phyloP scores from a whole-genome alignment of 176 grass and related monocot species.

The Rhynchospora tenuis region DNA sequence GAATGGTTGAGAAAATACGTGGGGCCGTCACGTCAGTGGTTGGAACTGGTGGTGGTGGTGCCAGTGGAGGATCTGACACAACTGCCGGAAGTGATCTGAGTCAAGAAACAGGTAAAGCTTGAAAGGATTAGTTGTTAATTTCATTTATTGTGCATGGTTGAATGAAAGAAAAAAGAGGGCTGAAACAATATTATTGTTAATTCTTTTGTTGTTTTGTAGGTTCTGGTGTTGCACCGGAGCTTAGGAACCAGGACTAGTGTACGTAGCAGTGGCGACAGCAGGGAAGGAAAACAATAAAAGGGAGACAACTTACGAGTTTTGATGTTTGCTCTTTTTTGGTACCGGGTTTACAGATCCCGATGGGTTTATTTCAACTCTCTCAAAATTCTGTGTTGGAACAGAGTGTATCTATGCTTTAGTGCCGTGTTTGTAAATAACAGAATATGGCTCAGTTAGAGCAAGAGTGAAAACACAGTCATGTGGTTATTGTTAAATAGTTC shows the following conservation, averaged over 20 bases:
- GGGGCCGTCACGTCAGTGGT: constrained; percentile 49
- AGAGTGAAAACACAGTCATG: no score
- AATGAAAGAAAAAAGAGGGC: neutral
- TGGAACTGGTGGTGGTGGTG: neutral
- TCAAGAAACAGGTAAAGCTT: neutral
- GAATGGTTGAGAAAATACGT: constrained; percentile 34
- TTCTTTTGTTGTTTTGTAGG: neutral
- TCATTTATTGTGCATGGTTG: neutral
- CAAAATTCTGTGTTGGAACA: neutral
- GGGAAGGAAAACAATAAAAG: neutral
- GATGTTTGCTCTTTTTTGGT: neutral
- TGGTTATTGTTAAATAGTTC: no score
- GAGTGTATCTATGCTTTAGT: neutral
- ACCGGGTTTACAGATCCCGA: no score
- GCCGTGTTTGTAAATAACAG: no score
- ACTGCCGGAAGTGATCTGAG: neutral
- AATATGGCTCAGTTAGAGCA: no score
- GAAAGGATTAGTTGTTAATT: neutral
- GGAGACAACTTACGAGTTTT: neutral
- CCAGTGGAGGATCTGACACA: neutral
- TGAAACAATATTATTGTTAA: neutral
- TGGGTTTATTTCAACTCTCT: neutral
- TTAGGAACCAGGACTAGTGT: neutral
- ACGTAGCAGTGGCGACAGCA: neutral
- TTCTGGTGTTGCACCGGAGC: neutral